Conservation (phyloP, 257 asterid species). For the Solanum megistacrolobum region DNA sequence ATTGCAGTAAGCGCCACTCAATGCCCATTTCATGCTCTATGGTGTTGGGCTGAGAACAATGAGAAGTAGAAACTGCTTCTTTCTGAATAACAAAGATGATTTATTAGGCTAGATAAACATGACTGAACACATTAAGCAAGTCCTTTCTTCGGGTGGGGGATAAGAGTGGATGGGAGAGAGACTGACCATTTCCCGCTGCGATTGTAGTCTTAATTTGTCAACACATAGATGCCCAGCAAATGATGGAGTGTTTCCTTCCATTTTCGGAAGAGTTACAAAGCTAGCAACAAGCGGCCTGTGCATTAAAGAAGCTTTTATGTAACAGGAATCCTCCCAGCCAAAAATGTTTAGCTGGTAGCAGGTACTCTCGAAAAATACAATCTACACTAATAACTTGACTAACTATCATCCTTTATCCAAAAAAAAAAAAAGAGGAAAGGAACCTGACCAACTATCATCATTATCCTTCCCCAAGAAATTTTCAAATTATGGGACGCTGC, state of each 20-base stretch:
- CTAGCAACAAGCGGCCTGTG: constrained; percentile 63
- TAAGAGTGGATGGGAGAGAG: constrained; percentile 9
- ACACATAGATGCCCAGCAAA: constrained; percentile 59
- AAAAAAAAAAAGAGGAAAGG: not conserved
- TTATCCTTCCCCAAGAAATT: not conserved
- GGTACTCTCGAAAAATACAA: not conserved
- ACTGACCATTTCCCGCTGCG: constrained; percentile 44
- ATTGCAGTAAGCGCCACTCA: constrained; percentile 62
- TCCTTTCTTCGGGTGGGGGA: not conserved
- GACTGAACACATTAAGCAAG: not conserved
- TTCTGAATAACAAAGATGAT: constrained; percentile 28
- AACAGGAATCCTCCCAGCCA: not conserved
- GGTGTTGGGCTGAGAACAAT: constrained; percentile 79
- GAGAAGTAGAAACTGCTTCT: constrained; percentile 78
- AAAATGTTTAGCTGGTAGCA: not conserved
- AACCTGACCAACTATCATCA: not conserved
- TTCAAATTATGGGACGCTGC: not conserved
- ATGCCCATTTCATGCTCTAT: constrained; percentile 75
- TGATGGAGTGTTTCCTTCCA: constrained; percentile 15
- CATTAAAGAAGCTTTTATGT: constrained; percentile 2
- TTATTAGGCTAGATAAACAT: not conserved
- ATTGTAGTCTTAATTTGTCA: constrained; percentile 43
- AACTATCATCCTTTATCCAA: not conserved
- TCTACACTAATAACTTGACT: not conserved
- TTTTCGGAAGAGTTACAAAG: constrained; percentile 29